Conservation (phyloP, 148 eudicot species). For the Nepenthes gracilis region DNA sequence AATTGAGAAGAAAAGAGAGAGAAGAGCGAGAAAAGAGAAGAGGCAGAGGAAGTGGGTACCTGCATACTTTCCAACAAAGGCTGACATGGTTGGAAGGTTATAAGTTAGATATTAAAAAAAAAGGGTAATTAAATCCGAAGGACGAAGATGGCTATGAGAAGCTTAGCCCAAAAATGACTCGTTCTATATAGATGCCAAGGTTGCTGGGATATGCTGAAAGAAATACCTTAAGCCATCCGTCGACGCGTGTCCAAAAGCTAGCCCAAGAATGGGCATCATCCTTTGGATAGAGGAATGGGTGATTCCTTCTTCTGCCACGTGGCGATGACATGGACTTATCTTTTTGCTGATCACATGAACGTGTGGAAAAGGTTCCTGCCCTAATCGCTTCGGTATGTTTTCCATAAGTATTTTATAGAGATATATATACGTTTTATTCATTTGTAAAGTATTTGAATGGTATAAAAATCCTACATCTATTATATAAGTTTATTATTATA, state of each 20-base stretch:
- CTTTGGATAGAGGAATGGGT: conserved; percentile 50
- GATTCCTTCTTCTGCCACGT: conserved; percentile 32
- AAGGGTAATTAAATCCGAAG: neutral
- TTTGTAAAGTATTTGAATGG: too few relatives aligned
- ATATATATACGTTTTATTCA: too few relatives aligned
- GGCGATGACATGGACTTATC: conserved; percentile 5
- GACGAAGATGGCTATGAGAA: neutral
- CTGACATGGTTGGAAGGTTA: conserved; percentile 53
- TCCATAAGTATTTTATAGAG: too few relatives aligned
- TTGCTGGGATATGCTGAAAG: conserved; percentile 24
- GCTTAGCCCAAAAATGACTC: conserved; percentile 1
- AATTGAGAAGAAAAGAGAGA: neutral
- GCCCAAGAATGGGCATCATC: conserved; percentile 47
- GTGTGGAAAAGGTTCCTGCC: neutral
- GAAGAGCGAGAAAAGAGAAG: neutral
- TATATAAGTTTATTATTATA: too few relatives aligned
- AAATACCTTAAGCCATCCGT: conserved; percentile 1
- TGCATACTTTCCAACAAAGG: conserved; percentile 86
- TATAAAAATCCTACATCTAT: too few relatives aligned
- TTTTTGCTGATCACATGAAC: neutral
- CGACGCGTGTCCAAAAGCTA: conserved; percentile 44
- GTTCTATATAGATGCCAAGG: conserved; percentile 20
- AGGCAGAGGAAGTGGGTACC: conserved; percentile 23
- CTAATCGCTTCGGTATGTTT: neutral
- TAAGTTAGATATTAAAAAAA: neutral